Evolutionary conservation across 1,284 basidiomycete species (phyloP).

Genomic region (Fistulina hepatica): DNA sequence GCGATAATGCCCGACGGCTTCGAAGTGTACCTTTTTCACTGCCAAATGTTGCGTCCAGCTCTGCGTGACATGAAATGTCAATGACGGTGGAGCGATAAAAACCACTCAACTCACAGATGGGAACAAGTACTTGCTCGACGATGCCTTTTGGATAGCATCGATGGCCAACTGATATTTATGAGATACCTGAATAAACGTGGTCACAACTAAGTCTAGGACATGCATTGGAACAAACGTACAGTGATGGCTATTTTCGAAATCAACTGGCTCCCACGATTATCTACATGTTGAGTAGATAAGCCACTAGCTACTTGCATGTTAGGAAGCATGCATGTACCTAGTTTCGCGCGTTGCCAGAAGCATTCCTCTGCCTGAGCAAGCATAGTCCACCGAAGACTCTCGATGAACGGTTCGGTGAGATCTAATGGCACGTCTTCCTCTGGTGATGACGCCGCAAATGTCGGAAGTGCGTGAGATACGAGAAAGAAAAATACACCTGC

Average conservation of each 20-base stretch:
- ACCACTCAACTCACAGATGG: slow-evolving; percentile 36
- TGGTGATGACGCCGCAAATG: slow-evolving; percentile 38
- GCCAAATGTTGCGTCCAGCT: slow-evolving; percentile 77
- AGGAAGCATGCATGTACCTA: slow-evolving; percentile 41
- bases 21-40: slow-evolving; percentile 80
- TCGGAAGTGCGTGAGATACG: slow-evolving; percentile 44
- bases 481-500: slow-evolving; percentile 71
- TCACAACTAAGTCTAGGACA: slow-evolving; percentile 5
- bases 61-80: slow-evolving; percentile 28
- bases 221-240: slow-evolving; percentile 24
- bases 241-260: slow-evolving; percentile 80
- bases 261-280: slow-evolving; percentile 72
- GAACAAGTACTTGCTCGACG: slow-evolving; percentile 36
- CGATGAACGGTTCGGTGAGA: slow-evolving; percentile 53
- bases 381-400: slow-evolving; percentile 67
- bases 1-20: slow-evolving; percentile 82
- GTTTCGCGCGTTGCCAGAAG: slow-evolving; percentile 87
- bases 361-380: slow-evolving; percentile 96
- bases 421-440: slow-evolving; percentile 51
- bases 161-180: slow-evolving; percentile 56
- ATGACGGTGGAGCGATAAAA: background rate
- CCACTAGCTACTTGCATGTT: slow-evolving; percentile 4
- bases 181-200: slow-evolving; percentile 36
- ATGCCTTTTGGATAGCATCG: slow-evolving; percentile 40
- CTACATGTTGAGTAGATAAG: slow-evolving; percentile 29